Conservation (phyloP, 2,329 filamentous ascomycete species). For the Ambrosiella xylebori region DNA sequence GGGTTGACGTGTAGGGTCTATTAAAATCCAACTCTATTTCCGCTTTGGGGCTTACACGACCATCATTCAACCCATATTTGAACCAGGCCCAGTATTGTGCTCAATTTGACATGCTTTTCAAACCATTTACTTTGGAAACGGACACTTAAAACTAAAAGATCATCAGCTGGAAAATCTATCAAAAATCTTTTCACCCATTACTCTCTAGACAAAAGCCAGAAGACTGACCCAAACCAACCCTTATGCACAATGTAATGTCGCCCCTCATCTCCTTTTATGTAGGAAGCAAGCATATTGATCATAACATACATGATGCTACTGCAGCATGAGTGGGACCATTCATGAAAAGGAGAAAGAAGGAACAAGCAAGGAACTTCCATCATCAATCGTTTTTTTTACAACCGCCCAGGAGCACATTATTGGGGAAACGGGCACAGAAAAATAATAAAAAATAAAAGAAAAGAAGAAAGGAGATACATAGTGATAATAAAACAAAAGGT, state of each 20-base stretch:
- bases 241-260: neutral
- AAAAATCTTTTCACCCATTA: neutral
- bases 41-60: neutral
- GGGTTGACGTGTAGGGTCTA: neutral
- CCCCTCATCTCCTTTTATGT: neutral
- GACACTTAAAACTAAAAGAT: too few relatives aligned
- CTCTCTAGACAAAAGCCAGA: neutral
- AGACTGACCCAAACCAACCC: neutral
- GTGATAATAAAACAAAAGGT: neutral
- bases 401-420: neutral
- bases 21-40: neutral
- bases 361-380: neutral
- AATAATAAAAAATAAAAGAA: neutral
- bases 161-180: too few relatives aligned
- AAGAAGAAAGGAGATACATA: neutral
- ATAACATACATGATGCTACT: constrained; percentile 2
- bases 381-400: neutral
- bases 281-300: neutral
- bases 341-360: neutral
- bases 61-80: neutral
- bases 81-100: neutral
- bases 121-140: too few relatives aligned
- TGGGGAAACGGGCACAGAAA: too few relatives aligned
- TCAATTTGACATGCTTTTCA: too few relatives aligned
- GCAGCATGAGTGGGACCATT: neutral